Base-by-base conservation (phyloP, 139 green algal genomes). In the Nannochloris sp. region DNA sequence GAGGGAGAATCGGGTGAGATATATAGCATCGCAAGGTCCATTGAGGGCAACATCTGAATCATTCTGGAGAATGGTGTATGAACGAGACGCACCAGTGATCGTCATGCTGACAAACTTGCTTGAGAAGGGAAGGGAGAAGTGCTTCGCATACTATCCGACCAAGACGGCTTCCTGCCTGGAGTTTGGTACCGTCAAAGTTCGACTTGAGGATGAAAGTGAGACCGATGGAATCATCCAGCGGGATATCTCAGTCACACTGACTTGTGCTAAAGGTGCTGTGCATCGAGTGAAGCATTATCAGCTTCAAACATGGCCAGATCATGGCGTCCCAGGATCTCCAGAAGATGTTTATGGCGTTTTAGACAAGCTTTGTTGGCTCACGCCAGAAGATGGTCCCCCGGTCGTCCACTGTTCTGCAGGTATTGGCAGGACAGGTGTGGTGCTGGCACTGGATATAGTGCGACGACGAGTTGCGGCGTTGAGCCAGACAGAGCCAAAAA, bases 361-460 rank as follows among this genome's bases (percentile, higher is more conserved):
- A 19, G 57, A 46, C 10, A 44, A 67, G 27, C 60, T 89, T 57
- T 40, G 55, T 19, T 19, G 16, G 9, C 50, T 23, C 3, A 44
- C 55, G 16, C 8, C 34, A 9, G 48, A 68, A 14, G 19, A 27
- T 16, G 61, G 57, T 9, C 75, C 79, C 3, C 67, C 87, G 15
- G 55, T 86, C 11, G 71, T 88, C 48, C 81, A 88, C 64, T 88
- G 81, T 71, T 77, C 70, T 21, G 90, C 90, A 4, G 90, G 90
- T 65, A 92, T 96, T 40, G 88, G 88, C 7, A 69, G 88, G 6
- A 91, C 88, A 4, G 89, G 89, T 37, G 85, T 87, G 1, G 93
- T 95, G 59, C 83, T 79, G 43, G 83, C 78, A 10, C 68, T 96
- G n/a, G 83, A 95, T 68, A 75, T 91, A 1, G 44, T 85, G 37